Evolutionary conservation across 2,329 filamentous ascomycete species (phyloP).

Genomic region (Fusarium setosum): DNA sequence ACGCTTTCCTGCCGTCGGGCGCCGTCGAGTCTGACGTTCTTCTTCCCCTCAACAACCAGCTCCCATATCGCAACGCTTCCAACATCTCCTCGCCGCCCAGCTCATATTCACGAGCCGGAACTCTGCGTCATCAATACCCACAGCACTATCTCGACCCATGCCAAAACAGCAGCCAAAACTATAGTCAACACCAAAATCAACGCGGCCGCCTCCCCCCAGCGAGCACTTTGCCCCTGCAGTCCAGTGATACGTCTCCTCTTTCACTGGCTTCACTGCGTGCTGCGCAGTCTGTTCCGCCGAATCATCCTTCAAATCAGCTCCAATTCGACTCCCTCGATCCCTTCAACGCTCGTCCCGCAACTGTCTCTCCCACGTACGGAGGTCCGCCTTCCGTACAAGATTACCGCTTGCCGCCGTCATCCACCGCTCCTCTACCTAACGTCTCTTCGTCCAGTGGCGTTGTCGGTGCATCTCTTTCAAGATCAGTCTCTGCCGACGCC

Average conservation of each 20-base stretch:
- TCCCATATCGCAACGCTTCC: constrained; percentile 26
- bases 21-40: constrained; percentile 37
- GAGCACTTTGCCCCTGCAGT: constrained; percentile 34
- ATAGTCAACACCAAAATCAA: constrained; percentile 29
- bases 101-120: constrained; percentile 32
- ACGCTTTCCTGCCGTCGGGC: constrained; percentile 44
- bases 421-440: constrained; percentile 36
- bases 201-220: constrained; percentile 38
- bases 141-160: constrained; percentile 35
- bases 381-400: constrained; percentile 22
- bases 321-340: constrained; percentile 29
- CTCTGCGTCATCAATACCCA: constrained; percentile 38
- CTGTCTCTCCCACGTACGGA: constrained; percentile 31
- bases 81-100: constrained; percentile 30
- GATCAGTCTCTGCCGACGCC: constrained; percentile 46
- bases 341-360: constrained; percentile 23
- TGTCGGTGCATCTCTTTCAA: constrained; percentile 40
- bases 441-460: constrained; percentile 31
- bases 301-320: constrained; percentile 18
- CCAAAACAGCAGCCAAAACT: constrained; percentile 27
- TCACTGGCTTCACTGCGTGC: constrained; percentile 42
- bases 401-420: constrained; percentile 32
- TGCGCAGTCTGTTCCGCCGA: constrained; percentile 32
- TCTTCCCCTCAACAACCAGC: constrained; percentile 31
- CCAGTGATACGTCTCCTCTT: constrained; percentile 31